Evolutionary conservation across 495 filamentous ascomycete genomes (phyloP).

Genomic region (Penicillium ochrochloron): DNA sequence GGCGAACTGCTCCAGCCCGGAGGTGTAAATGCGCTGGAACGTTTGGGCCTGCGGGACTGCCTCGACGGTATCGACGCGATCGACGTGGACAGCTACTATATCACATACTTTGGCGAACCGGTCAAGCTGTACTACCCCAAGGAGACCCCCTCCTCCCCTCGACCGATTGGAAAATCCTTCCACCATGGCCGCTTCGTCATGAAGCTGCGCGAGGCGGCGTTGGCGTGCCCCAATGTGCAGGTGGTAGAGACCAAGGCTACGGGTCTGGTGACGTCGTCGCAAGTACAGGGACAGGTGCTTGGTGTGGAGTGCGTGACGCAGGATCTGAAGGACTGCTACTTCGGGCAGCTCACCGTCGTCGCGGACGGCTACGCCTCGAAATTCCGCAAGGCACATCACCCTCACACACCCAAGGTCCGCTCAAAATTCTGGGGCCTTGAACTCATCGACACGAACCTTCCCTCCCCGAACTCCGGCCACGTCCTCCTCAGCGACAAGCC

Average conservation of each 20-base stretch:
- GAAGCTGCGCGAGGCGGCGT: constrained; percentile 71
- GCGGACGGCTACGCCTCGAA: constrained; percentile 94
- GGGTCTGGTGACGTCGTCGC: constrained; percentile 60
- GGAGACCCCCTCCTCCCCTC: constrained; percentile 32
- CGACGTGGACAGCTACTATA: constrained; percentile 80
- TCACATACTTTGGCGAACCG: constrained; percentile 77
- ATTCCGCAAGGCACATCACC: constrained; percentile 82
- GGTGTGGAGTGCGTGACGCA: constrained; percentile 73
- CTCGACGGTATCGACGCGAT: constrained; percentile 90
- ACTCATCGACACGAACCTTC: constrained; percentile 82
- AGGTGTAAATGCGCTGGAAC: constrained; percentile 78
- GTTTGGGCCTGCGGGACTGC: constrained; percentile 79
- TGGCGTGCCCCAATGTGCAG: constrained; percentile 69
- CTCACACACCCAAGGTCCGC: constrained; percentile 67
- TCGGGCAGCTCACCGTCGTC: constrained; percentile 83
- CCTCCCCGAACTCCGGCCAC: constrained; percentile 75
- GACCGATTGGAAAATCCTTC: constrained; percentile 71
- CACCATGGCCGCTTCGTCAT: constrained; percentile 86
- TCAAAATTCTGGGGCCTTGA: constrained; percentile 93
- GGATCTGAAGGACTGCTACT: constrained; percentile 71
- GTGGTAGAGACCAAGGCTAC: constrained; percentile 75
- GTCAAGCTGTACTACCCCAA: constrained; percentile 78
- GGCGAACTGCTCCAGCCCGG: constrained; percentile 95
- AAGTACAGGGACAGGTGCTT: constrained; percentile 63
- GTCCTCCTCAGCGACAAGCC: constrained; percentile 78